Evolutionary conservation across 1,139 yeast species (phyloP).

Genomic region (Debaryomyces sp.): DNA sequence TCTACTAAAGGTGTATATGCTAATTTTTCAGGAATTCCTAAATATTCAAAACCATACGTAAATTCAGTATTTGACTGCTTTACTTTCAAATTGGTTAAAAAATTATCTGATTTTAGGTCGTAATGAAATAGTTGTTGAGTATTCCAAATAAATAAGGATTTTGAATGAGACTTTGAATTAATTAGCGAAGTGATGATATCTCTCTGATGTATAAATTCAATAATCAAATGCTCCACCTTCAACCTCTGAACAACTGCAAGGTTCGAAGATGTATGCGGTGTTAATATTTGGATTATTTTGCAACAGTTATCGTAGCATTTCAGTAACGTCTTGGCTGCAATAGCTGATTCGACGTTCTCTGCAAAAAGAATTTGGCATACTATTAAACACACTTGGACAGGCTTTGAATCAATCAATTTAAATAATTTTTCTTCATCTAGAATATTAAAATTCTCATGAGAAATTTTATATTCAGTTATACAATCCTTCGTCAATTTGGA

Average conservation of each 20-base stretch:
- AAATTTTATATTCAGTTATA: slow-evolving; percentile 9
- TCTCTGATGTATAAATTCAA: slow-evolving; percentile 68
- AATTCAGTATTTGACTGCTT: slow-evolving; percentile 56
- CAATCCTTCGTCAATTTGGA: slow-evolving; percentile 25
- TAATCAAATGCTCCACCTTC: slow-evolving; percentile 60
- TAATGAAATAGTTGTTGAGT: slow-evolving; percentile 57
- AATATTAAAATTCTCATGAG: slow-evolving; percentile 12
- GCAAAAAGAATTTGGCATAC: slow-evolving; percentile 67
- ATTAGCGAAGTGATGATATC: slow-evolving; percentile 38
- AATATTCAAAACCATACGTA: slow-evolving; percentile 78
- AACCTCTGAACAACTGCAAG: slow-evolving; percentile 37
- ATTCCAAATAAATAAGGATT: slow-evolving; percentile 43
- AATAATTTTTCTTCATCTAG: slow-evolving; percentile 7
- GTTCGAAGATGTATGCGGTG: slow-evolving; percentile 21
- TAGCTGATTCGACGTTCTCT: slow-evolving; percentile 32
- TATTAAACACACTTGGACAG: slow-evolving; percentile 62
- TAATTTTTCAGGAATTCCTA: slow-evolving; percentile 73
- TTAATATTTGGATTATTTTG: slow-evolving; percentile 16
- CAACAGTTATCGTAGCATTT: slow-evolving; percentile 8
- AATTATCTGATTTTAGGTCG: slow-evolving; percentile 24
- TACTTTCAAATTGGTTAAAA: slow-evolving; percentile 42
- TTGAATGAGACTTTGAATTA: slow-evolving; percentile 13
- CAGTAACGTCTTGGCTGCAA: slow-evolving; percentile 11
- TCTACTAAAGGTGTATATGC: slow-evolving; percentile 79
- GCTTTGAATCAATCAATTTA: slow-evolving; percentile 29